phyloP scores from a whole-genome alignment of 805 yeast genomes.

The Candida ficus region DNA sequence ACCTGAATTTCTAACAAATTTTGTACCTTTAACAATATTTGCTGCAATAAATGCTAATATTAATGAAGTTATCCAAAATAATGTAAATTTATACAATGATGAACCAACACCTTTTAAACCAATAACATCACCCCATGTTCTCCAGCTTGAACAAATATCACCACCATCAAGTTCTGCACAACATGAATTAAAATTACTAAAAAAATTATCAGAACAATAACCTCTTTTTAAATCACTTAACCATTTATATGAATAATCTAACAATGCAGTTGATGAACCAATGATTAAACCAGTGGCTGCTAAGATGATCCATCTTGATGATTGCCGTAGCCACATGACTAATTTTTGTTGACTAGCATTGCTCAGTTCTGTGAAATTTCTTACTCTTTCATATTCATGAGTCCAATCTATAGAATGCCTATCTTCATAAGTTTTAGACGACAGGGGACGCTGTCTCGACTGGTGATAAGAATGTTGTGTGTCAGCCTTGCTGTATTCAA shows the following conservation, averaged over 20 bases:
- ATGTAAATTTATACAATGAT: slow-evolving; percentile 28
- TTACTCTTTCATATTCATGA: slow-evolving; percentile 32
- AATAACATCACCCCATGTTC: slow-evolving; percentile 28
- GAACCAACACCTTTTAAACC: slow-evolving; percentile 25
- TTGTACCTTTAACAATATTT: slow-evolving; percentile 24
- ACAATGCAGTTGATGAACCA: slow-evolving; percentile 43
- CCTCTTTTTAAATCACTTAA: slow-evolving; percentile 52
- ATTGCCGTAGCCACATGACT: slow-evolving; percentile 9
- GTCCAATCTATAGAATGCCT: slow-evolving; percentile 50
- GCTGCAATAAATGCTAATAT: slow-evolving; percentile 36
- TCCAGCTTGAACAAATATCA: slow-evolving; percentile 30
- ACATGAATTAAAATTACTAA: slow-evolving; percentile 23
- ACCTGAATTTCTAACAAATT: slow-evolving; percentile 50
- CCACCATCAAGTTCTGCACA: slow-evolving; percentile 26
- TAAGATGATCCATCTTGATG: slow-evolving; percentile 42
- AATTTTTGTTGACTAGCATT: background rate
- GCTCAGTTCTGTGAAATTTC: background rate
- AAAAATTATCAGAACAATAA: slow-evolving; percentile 34
- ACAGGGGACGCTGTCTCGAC: slow-evolving; percentile 3
- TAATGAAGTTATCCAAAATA: slow-evolving; percentile 34
- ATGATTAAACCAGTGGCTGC: slow-evolving; percentile 39
- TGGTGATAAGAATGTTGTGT: background rate
- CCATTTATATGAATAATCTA: slow-evolving; percentile 46
- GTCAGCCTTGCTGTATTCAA: slow-evolving; percentile 5
- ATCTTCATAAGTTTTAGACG: slow-evolving; percentile 29